These are phyloP conservation scores for Candida morakotiae DNA, from an alignment of 805 yeast species.

Conservation along the genomic window DNA sequence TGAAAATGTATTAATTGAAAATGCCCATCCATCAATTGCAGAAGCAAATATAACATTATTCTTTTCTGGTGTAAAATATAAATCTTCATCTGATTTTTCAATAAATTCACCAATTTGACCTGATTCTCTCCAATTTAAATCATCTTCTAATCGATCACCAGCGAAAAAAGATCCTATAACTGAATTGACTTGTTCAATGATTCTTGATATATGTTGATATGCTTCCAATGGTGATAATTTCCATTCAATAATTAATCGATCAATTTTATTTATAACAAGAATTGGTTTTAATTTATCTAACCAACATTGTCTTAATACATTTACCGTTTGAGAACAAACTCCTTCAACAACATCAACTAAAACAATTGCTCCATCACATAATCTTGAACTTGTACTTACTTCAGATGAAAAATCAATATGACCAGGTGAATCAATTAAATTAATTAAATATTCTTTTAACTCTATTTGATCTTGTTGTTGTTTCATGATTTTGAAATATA, in stretches of 20 bases:
- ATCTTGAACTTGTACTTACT: conserved; percentile 90
- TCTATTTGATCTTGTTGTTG: conserved; percentile 28
- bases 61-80: conserved; percentile 82
- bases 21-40: conserved; percentile 98
- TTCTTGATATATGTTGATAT: conserved; percentile 68
- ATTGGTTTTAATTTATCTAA: conserved; percentile 84
- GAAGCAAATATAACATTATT: conserved; percentile 88
- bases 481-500: conserved; percentile 73
- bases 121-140: conserved; percentile 67
- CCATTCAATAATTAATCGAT: conserved; percentile 77
- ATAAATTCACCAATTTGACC: conserved; percentile 56
- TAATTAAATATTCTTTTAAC: conserved; percentile 76
- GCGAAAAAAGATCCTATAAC: conserved; percentile 90
- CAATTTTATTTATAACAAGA: conserved; percentile 86
- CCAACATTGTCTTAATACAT: conserved; percentile 95
- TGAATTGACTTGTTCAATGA: conserved; percentile 91
- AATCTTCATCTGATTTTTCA: conserved; percentile 74
- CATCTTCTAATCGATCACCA: conserved; percentile 90
- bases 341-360: conserved; percentile 97
- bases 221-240: conserved; percentile 83
- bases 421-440: conserved; percentile 98
- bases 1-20: conserved; percentile 83
- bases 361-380: conserved; percentile 96
- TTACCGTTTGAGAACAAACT: conserved; percentile 94
- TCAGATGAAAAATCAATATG: conserved; percentile 96